phyloP scores from a whole-genome alignment of 2,329 filamentous ascomycete genomes.

The Monosporascus cannonballus region DNA sequence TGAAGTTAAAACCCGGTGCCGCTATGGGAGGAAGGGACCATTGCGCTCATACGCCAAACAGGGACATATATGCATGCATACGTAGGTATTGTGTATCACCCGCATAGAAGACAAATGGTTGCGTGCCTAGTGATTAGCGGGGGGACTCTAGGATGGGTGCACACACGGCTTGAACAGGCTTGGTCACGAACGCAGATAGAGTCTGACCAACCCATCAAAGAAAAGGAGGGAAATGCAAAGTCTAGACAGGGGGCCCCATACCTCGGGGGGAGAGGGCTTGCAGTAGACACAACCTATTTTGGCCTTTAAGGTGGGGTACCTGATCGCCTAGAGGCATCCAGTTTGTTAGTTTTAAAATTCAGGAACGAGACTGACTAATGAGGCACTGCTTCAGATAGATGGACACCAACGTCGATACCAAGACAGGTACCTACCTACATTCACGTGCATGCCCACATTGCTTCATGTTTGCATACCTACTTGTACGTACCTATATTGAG shows the following conservation, averaged over 20 bases:
- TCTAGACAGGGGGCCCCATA: too few species aligned
- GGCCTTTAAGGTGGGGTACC: neutral
- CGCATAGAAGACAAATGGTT: neutral
- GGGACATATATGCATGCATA: neutral
- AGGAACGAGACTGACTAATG: neutral
- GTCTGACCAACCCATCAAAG: too few species aligned
- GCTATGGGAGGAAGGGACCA: neutral
- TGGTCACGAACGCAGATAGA: too few species aligned
- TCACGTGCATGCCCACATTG: neutral
- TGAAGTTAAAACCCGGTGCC: neutral
- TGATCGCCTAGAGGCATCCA: neutral
- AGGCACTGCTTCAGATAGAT: neutral
- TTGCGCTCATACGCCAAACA: neutral
- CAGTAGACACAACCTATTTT: neutral
- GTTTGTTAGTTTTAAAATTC: neutral
- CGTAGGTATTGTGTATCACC: too few species aligned
- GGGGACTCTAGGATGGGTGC: neutral
- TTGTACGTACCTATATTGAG: neutral
- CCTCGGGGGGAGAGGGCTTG: neutral
- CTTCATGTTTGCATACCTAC: neutral
- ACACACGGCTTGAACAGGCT: too few species aligned
- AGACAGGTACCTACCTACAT: neutral
- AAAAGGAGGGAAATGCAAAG: too few species aligned
- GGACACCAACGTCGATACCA: neutral
- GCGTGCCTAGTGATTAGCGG: neutral